Base-by-base conservation (phyloP, 176 grass and related monocot species). In the Carex myosuroides region DNA sequence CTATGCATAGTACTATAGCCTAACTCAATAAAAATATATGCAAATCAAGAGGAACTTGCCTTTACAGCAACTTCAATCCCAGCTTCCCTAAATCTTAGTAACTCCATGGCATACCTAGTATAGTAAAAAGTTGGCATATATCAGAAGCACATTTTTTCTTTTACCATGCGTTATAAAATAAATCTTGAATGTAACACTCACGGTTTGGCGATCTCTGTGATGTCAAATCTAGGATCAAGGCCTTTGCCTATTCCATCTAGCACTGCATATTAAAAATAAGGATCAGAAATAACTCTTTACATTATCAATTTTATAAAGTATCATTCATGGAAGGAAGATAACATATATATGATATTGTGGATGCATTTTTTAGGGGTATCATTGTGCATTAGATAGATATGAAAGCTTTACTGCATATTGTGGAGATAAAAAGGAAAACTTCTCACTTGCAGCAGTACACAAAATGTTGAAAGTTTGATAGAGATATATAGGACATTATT, bases 241-340 rank as follows among this genome's bases (percentile, higher is more conserved):
- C 96, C 96, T 85, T 99, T 99, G 57, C 96, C 96, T 86, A 99
- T 99, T 88, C 96, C 96, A 93, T 99, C 96, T 78, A 99, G 80
- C 71, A 99, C 96, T 99, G 93, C 89, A 89, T 9, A 24, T 53
- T 66, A 79, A 58, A n/a, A 55, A 57, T 52, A 41, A 16, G 37
- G 53, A 56, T 85, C 8, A 14, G 16, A 81, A 79, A 60, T 29
- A 41, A 42, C 17, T 70, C 11, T 42, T 39, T 57, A 67, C 1
- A 85, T 32, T 16, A 11, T 26, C 26, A 26, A 26, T 1, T 26
- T 26, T 26, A 26, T 26, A 26, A 35, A 35, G 3, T 35, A 35
- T 35, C 33, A 35, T 35, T 73, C 42, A 24, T 70, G 70, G 41
- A 73, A 39, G 66, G 66, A 18, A 22, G 70, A 73, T 73, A 44